Base-by-base conservation (phyloP, 768 basidiomycete genomes). In the Lentinula aciculospora region DNA sequence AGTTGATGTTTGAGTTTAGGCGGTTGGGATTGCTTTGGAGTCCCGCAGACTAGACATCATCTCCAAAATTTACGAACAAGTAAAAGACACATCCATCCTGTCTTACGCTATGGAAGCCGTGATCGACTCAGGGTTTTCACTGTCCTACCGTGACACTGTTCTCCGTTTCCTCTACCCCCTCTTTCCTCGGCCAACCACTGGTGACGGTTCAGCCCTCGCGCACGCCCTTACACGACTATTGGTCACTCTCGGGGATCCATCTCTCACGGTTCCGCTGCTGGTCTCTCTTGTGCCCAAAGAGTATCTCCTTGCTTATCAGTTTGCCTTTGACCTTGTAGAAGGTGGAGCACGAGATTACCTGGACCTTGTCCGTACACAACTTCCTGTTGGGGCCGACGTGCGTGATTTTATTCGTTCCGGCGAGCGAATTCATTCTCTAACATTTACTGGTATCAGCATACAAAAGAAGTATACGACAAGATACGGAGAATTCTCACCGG, bases 301-400 rank as follows among this genome's bases (percentile, higher is more conserved):
- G 63, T 81, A 81, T 39, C 74, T 94, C 10, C 75, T 96, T 25
- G 94, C 94, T 0, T 96, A 94, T 70, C 97, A 99, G 69, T 85
- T 98, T 67, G 94, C 91, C 0, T 98, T 98, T 68, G 97, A 98
- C 72, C 75, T 98, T 48, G 90, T 89, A 13, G 96, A 98, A 72
- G 92, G 94, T 34, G 96, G 93, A 0, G 84, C 90, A 3, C 94
- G 96, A 69, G 94, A 95, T 65, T 98, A 93, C 73, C 75, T 98
- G 45, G 88, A 93, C 65, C 83, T 77, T 45, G 78, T 97, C 25
- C 80, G 85, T 56, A 81, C 72, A 48, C 81, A 82, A 27, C 73
- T 93, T 10, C 92, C 89, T 23, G 80, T 83, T 61, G 88, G 84
- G 34, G 78, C 83, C 58, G 76, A 79, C 68, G 89, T 88, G 67